Percentiles rank a stretch among this genome's conserved stretches.
These are phyloP conservation scores for Fusarium beomiforme DNA, from an alignment of 2,329 filamentous ascomycete species.

Conservation along the genomic window DNA sequence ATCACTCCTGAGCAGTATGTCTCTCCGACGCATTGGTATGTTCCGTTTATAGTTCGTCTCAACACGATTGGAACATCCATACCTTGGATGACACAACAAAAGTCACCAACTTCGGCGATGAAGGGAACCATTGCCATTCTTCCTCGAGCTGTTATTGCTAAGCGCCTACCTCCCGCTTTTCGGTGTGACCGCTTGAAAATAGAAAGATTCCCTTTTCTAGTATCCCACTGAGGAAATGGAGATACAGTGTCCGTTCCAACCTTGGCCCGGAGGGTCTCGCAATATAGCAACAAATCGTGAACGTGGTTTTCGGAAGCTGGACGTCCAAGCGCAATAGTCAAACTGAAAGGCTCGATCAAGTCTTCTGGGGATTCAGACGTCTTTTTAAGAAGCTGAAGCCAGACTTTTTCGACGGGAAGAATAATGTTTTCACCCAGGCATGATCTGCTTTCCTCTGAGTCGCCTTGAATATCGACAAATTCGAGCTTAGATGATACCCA, in stretches of 20 bases:
- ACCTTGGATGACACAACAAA: not conserved
- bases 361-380: not conserved
- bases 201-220: rapidly evolving
- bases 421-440: not conserved
- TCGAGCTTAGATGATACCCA: not conserved
- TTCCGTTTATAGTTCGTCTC: rapidly evolving
- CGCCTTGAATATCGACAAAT: not conserved
- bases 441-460: not conserved
- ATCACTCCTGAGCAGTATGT: not conserved
- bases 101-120: not conserved
- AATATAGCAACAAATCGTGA: not conserved
- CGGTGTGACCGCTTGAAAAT: too few relatives aligned
- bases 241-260: not conserved
- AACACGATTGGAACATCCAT: not conserved
- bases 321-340: not conserved
- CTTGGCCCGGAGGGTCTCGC: not conserved
- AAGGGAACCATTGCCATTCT: not conserved
- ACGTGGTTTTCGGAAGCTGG: not conserved
- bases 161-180: too few relatives aligned
- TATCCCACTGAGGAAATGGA: not conserved
- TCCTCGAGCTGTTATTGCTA: not conserved
- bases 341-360: not conserved
- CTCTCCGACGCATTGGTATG: not conserved
- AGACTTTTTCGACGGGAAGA: not conserved
- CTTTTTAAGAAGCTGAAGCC: not conserved